These are phyloP conservation scores for Macrotyloma uniflorum DNA, from an alignment of 306 rosid genomes.

Conservation along the genomic window DNA sequence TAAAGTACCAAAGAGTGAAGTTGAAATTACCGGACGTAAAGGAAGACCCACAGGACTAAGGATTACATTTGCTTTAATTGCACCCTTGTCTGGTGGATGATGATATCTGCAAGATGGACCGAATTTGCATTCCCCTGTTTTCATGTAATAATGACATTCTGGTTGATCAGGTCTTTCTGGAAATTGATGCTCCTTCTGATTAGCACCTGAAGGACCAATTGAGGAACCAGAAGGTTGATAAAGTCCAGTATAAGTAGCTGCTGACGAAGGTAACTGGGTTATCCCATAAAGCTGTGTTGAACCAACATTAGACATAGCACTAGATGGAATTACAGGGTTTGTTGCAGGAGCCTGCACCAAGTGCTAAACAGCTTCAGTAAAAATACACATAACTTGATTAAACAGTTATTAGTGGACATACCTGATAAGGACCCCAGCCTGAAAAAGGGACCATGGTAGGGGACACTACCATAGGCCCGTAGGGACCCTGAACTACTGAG, in stretches of 20 bases:
- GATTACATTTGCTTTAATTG: constrained; percentile 55
- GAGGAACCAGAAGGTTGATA: constrained; percentile 65
- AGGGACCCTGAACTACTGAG: constrained; percentile 74
- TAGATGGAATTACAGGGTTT: constrained; percentile 70
- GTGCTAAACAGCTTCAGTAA: constrained; percentile 40
- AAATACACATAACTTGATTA: constrained; percentile 32
- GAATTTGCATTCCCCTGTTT: constrained; percentile 96
- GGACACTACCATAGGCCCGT: constrained; percentile 76
- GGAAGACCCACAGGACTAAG: constrained; percentile 88
- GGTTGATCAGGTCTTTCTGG: constrained; percentile 97
- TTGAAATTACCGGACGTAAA: constrained; percentile 78
- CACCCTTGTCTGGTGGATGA: constrained; percentile 75
- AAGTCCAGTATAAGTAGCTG: constrained; percentile 60
- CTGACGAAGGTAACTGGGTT: constrained; percentile 60
- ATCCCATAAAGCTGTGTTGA: constrained; percentile 70
- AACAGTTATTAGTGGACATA: constrained; percentile 44
- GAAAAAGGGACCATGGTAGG: constrained; percentile 77
- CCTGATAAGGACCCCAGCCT: constrained; percentile 89
- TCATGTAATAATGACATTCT: constrained; percentile 88
- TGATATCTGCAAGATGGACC: constrained; percentile 98
- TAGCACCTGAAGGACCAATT: constrained; percentile 60
- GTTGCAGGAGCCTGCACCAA: constrained; percentile 67
- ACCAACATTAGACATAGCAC: constrained; percentile 62
- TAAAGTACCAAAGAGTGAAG: constrained; percentile 21
- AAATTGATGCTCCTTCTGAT: constrained; percentile 74